Evolutionary conservation across 225 moss, liverwort and hornwort genomes (phyloP).

Genomic region (Pseudoscleropodium purum): DNA sequence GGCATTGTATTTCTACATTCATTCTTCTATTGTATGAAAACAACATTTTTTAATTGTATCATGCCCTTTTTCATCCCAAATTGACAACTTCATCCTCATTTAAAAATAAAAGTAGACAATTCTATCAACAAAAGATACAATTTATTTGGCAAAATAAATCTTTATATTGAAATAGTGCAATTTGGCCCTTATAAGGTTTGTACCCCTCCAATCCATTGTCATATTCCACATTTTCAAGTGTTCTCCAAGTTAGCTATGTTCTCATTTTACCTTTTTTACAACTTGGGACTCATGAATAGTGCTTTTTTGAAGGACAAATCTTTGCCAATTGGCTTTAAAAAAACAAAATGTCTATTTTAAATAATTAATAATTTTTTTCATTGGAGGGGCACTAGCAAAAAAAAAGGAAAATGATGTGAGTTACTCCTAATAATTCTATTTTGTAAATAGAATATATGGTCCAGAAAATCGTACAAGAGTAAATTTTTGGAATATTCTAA

Average conservation of each 20-base stretch:
- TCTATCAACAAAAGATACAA: too few relatives aligned
- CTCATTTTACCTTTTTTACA: fast-evolving
- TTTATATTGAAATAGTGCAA: neutral
- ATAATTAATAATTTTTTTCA: fast-evolving
- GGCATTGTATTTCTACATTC: fast-evolving
- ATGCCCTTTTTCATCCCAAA: neutral
- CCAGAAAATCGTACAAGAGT: neutral
- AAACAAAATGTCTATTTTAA: neutral
- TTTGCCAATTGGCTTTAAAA: neutral
- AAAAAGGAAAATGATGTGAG: too few relatives aligned
- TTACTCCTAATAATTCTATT: neutral
- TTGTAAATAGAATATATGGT: neutral
- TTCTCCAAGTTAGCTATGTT: fast-evolving
- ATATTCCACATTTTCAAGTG: fast-evolving
- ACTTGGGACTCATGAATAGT: fast-evolving
- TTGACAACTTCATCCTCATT: neutral
- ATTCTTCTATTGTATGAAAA: neutral
- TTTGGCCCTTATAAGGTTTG: fast-evolving
- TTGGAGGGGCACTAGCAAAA: fast-evolving
- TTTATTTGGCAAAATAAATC: neutral
- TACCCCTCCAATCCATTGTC: too few relatives aligned
- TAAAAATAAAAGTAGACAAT: fast-evolving
- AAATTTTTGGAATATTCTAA: neutral
- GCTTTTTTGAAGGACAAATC: neutral
- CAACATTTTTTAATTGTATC: neutral